These are phyloP conservation scores for Taxillus chinensis DNA, from an alignment of 164 flowering plant species.

Conservation along the genomic window DNA sequence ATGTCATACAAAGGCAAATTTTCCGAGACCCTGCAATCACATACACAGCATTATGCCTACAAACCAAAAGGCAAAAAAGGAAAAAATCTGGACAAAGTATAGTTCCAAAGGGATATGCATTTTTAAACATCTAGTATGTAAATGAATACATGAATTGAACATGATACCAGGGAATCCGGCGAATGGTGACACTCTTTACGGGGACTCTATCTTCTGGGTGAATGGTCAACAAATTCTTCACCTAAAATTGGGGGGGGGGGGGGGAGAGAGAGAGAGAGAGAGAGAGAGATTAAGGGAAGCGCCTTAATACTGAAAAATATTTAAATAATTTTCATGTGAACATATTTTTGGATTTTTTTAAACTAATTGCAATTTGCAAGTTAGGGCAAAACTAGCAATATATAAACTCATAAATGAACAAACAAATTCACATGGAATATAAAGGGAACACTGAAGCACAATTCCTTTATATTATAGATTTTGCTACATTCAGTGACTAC, in stretches of 20 bases:
- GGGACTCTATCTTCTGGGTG: constrained; percentile 80
- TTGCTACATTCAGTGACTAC: too few species aligned
- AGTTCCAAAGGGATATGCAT: too few species aligned
- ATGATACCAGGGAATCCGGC: constrained; percentile 87
- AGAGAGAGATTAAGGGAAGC: neutral
- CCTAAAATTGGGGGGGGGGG: constrained; percentile 26
- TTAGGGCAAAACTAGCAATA: too few species aligned
- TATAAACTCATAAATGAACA: too few species aligned
- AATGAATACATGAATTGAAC: neutral
- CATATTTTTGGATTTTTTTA: too few species aligned
- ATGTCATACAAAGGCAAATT: constrained; percentile 84
- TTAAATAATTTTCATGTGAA: neutral
- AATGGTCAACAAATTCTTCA: constrained; percentile 72
- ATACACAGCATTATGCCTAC: constrained; percentile 1
- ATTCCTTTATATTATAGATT: too few species aligned
- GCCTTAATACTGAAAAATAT: neutral
- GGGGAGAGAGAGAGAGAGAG: neutral
- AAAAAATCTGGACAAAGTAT: too few species aligned
- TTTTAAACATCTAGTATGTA: neutral
- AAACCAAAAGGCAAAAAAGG: neutral
- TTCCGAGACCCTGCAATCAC: constrained; percentile 59
- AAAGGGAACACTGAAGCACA: too few species aligned
- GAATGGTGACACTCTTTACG: constrained; percentile 81
- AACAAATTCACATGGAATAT: too few species aligned
- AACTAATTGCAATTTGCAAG: too few species aligned